A percentile compares a stretch with the other conserved stretches of the same genome.
Evolutionary conservation across 2,329 filamentous ascomycete genomes (phyloP).

Genomic region (Talaromyces sp.): DNA sequence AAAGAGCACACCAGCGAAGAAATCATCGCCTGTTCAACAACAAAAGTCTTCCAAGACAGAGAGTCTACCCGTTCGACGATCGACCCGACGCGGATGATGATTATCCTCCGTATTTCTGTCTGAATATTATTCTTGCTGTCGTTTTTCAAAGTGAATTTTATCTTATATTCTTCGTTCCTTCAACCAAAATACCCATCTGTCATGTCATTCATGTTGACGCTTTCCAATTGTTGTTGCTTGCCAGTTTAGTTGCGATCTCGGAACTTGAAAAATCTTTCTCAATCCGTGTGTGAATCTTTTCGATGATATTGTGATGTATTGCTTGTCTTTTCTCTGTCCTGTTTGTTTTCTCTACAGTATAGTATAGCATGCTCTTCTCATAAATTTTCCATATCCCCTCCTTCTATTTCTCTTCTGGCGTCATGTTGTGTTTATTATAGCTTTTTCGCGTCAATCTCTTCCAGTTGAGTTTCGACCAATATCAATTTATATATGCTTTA

Average conservation of each 20-base stretch:
- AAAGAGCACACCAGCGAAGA: neutral
- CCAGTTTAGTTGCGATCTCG: neutral
- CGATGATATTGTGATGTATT: neutral
- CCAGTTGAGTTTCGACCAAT: no score
- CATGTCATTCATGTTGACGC: neutral
- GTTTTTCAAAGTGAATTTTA: neutral
- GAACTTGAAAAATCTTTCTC: neutral
- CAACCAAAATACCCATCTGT: constrained; percentile 3
- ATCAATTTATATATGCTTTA: no score
- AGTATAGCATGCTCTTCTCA: neutral
- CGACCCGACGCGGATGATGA: constrained; percentile 8
- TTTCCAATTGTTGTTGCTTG: neutral
- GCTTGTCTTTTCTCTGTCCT: neutral
- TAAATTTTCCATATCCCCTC: neutral
- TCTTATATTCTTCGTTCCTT: neutral
- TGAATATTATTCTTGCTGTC: neutral
- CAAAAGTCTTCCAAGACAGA: constrained; percentile 4
- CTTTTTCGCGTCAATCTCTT: neutral
- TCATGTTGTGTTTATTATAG: neutral
- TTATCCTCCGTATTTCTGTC: neutral
- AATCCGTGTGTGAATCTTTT: neutral
- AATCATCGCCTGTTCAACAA: neutral
- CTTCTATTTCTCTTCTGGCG: neutral
- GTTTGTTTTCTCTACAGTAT: neutral
- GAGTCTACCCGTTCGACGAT: constrained; percentile 11